phyloP scores from a whole-genome alignment of 306 rosid genomes.

The Datisca glomerata region DNA sequence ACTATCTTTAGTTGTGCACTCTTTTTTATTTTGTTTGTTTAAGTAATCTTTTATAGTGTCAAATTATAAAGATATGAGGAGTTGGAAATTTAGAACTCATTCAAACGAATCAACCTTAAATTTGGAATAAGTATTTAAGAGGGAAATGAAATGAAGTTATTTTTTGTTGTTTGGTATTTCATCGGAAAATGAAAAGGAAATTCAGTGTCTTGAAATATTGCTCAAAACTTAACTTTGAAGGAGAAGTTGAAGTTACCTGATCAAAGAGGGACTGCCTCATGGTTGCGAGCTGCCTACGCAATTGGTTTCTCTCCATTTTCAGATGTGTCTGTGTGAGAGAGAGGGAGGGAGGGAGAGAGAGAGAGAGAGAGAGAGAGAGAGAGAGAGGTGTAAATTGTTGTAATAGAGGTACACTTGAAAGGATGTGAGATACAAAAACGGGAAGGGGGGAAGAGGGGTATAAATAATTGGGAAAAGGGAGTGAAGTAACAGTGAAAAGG shows the following conservation, averaged over 20 bases:
- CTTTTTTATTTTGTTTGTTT: too few species aligned
- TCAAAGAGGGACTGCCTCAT: slow-evolving; percentile 75
- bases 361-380: slow-evolving; percentile 13
- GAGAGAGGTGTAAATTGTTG: slow-evolving; percentile 25
- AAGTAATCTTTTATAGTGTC: too few species aligned
- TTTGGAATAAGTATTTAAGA: not conserved
- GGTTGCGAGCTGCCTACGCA: slow-evolving; percentile 34
- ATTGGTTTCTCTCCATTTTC: slow-evolving; percentile 49
- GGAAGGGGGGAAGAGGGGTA: slow-evolving; percentile 15
- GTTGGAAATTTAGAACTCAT: too few species aligned
- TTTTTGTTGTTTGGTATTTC: not conserved
- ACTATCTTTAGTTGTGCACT: too few species aligned
- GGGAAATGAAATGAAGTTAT: not conserved
- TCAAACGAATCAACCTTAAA: too few species aligned
- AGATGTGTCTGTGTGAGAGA: not conserved
- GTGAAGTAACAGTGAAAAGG: slow-evolving; percentile 15
- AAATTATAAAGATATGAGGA: too few species aligned
- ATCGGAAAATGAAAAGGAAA: too few species aligned
- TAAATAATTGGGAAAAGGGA: slow-evolving; percentile 29
- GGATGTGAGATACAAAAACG: slow-evolving; percentile 17
- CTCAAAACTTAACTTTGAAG: not conserved
- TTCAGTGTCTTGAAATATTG: too few species aligned
- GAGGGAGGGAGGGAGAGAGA: slow-evolving; percentile 8
- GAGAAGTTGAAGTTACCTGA: slow-evolving; percentile 33
- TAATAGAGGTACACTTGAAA: slow-evolving; percentile 14